A percentile compares a stretch with the other conserved stretches of the same genome.
These are phyloP conservation scores for Globomyces sp. DNA, from an alignment of 371 early-diverging fungal genomes.

Conservation along the genomic window DNA sequence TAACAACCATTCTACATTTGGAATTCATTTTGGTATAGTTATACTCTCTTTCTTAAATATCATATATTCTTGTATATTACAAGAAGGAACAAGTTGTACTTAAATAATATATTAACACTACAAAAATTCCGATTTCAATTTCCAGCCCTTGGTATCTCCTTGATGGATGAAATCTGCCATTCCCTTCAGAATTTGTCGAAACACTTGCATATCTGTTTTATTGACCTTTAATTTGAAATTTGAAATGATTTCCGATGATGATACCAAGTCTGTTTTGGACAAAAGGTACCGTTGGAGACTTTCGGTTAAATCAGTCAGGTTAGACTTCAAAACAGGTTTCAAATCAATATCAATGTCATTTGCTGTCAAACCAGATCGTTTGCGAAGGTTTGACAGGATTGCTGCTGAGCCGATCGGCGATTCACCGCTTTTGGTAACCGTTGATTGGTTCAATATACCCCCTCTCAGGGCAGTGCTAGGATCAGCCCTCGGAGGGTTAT, in stretches of 20 bases:
- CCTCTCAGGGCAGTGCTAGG: not conserved
- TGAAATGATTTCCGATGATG: not conserved
- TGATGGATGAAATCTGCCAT: conserved; percentile 1
- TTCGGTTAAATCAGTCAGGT: not conserved
- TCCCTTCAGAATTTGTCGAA: conserved; percentile 12
- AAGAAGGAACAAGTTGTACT: conserved; percentile 9
- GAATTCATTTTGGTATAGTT: too few species aligned
- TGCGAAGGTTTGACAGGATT: not conserved
- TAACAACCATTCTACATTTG: too few species aligned
- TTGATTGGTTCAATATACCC: not conserved
- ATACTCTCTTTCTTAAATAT: too few species aligned
- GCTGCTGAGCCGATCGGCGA: not conserved
- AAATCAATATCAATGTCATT: not conserved
- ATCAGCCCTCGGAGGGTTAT: not conserved
- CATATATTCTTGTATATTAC: not conserved
- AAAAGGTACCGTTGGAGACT: not conserved
- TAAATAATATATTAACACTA: not conserved
- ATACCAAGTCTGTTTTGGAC: not conserved
- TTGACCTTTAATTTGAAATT: not conserved
- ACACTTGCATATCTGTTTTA: not conserved
- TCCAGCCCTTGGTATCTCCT: conserved; percentile 2
- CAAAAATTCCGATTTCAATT: conserved; percentile 8
- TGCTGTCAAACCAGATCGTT: not conserved
- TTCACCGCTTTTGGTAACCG: too few species aligned
- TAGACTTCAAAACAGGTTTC: not conserved